Evolutionary conservation across 2,329 filamentous ascomycete species (phyloP).

Genomic region (Paraphaeosphaeria minitans): DNA sequence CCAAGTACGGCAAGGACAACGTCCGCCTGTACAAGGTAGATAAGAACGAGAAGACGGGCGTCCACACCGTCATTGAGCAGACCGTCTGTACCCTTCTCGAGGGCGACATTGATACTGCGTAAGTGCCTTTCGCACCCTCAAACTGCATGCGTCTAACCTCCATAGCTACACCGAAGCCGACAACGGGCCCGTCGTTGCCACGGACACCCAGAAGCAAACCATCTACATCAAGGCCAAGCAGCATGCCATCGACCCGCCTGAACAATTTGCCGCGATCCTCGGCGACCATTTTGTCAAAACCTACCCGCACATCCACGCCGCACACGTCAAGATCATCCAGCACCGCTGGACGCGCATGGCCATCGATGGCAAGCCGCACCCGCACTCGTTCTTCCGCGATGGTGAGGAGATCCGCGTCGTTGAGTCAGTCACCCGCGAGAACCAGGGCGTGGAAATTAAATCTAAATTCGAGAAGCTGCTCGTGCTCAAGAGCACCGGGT

Average conservation of each 20-base stretch:
- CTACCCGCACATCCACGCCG: conserved; percentile 85
- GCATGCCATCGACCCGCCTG: conserved; percentile 87
- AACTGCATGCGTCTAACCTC: conserved; percentile 22
- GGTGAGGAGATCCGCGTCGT: conserved; percentile 86
- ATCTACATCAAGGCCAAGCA: conserved; percentile 91
- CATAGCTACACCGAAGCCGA: conserved; percentile 86
- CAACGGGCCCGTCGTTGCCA: conserved; percentile 94
- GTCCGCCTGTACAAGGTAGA: conserved; percentile 97
- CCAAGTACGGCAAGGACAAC: conserved; percentile 94
- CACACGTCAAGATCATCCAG: conserved; percentile 79
- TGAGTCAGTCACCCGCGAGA: conserved; percentile 70
- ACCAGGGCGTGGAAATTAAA: conserved; percentile 73
- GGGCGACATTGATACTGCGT: conserved; percentile 86
- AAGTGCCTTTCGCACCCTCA: conserved; percentile 41
- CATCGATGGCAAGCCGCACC: conserved; percentile 86
- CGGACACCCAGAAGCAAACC: conserved; percentile 97
- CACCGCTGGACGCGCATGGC: conserved; percentile 92
- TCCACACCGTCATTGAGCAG: conserved; percentile 91
- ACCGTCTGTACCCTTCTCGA: conserved; percentile 91
- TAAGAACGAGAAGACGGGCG: conserved; percentile 73
- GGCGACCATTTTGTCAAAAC: conserved; percentile 86
- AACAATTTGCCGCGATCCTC: conserved; percentile 85
- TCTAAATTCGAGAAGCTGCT: conserved; percentile 81
- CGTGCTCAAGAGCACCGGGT: conserved; percentile 95
- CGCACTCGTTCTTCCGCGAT: conserved; percentile 92